Conservation (phyloP, 2,329 filamentous ascomycete genomes). For the Zasmidium angulare region DNA sequence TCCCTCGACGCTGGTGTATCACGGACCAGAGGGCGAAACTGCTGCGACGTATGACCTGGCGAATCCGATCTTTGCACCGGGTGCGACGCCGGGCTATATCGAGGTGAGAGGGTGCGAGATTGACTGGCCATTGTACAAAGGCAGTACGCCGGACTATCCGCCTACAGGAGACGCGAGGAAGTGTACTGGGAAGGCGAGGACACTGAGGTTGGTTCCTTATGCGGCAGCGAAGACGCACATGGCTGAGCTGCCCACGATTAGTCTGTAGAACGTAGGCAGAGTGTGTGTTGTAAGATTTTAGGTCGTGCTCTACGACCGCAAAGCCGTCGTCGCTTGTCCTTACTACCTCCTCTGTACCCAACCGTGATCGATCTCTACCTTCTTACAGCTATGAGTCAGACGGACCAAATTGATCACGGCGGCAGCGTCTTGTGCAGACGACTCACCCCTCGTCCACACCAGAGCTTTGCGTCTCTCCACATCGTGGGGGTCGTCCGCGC, state of each 20-base stretch:
- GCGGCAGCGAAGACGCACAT: constrained; percentile 40
- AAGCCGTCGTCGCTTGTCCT: no score
- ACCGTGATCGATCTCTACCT: constrained; percentile 10
- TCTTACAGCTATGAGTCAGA: constrained; percentile 15
- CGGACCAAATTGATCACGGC: constrained; percentile 30
- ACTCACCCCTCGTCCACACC: constrained; percentile 17
- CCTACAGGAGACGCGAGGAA: constrained; percentile 26
- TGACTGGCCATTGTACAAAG: constrained; percentile 36
- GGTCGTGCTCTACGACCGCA: no score
- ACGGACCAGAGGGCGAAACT: constrained; percentile 7
- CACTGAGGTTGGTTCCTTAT: constrained; percentile 37
- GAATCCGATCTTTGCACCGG: constrained; percentile 39
- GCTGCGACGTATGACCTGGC: constrained; percentile 13
- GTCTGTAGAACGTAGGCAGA: not conserved
- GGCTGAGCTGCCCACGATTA: constrained; percentile 37
- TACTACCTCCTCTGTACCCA: constrained; percentile 3
- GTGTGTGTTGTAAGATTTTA: no score
- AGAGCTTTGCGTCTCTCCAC: constrained; percentile 33
- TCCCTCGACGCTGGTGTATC: constrained; percentile 29
- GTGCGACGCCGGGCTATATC: constrained; percentile 34
- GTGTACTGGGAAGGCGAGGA: constrained; percentile 26
- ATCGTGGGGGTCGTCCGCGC: constrained; percentile 15
- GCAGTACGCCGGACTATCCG: constrained; percentile 32
- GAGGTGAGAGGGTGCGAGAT: constrained; percentile 36
- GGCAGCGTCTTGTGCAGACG: not conserved